A percentile compares a stretch with the other conserved stretches of the same genome.
Evolutionary conservation across 164 flowering plant genomes (phyloP).

Genomic region (Vitis labrusca): DNA sequence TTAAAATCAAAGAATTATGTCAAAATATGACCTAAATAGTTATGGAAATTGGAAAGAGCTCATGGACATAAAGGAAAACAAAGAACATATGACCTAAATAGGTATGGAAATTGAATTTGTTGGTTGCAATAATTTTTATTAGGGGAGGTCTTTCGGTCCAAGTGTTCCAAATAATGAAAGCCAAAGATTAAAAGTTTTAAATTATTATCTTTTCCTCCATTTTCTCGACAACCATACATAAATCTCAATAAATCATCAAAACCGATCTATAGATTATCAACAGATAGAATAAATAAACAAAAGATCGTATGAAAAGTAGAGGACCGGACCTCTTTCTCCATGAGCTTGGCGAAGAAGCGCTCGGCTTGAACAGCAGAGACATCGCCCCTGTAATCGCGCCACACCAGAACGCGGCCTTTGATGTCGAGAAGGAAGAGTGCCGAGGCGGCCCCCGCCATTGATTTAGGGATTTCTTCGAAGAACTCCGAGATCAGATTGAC

Average conservation of each 20-base stretch:
- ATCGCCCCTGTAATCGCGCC: constrained; percentile 97
- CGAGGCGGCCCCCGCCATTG: constrained; percentile 92
- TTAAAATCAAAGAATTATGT: too few species aligned
- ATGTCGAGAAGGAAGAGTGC: constrained; percentile 95
- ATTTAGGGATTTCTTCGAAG: too few species aligned
- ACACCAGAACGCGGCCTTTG: constrained; percentile 90
- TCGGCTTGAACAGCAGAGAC: constrained; percentile 84
- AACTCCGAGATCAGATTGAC: too few species aligned
- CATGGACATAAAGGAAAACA: too few species aligned
- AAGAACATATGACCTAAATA: too few species aligned
- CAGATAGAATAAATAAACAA: neutral
- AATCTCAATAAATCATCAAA: neutral
- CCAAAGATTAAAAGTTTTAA: neutral
- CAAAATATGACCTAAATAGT: too few species aligned
- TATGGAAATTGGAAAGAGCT: too few species aligned
- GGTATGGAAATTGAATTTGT: too few species aligned
- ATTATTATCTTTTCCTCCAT: neutral
- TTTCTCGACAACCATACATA: neutral
- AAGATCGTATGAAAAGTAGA: neutral
- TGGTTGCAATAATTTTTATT: too few species aligned
- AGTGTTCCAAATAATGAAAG: too few species aligned
- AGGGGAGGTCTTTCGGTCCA: too few species aligned
- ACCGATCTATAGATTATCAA: neutral
- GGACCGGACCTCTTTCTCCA: constrained; percentile 77
- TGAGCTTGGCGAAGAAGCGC: constrained; percentile 89